Percentiles rank a stretch among this genome's conserved stretches.
Evolutionary conservation across 2,329 filamentous ascomycete species (phyloP).

Genomic region (Tolypocladium endophyticum): DNA sequence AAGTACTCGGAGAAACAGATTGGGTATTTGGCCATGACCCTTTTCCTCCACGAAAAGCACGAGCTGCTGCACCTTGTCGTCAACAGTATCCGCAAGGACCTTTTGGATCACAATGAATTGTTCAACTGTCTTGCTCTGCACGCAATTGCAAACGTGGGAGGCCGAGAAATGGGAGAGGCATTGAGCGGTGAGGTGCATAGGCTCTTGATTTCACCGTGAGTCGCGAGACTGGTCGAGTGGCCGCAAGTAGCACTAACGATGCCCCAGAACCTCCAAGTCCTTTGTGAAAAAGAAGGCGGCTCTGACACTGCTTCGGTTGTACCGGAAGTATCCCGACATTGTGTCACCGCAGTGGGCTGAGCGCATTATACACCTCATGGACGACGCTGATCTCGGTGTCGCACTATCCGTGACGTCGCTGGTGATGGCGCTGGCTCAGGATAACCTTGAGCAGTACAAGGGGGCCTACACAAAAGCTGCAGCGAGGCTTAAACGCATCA

Average conservation of each 20-base stretch:
- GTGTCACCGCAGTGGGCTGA: constrained; percentile 96
- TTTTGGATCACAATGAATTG: constrained; percentile 89
- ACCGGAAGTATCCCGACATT: constrained; percentile 88
- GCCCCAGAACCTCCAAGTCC: constrained; percentile 60
- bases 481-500: constrained; percentile 74
- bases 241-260: constrained; percentile 3
- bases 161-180: constrained; percentile 94
- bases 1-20: constrained; percentile 99
- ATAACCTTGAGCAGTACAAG: constrained; percentile 88
- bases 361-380: constrained; percentile 97
- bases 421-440: constrained; percentile 88
- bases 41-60: constrained; percentile 95
- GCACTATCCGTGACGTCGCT: constrained; percentile 91
- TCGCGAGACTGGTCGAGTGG: constrained; percentile 9
- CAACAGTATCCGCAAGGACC: constrained; percentile 95
- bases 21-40: constrained; percentile 91
- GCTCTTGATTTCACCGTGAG: constrained; percentile 86
- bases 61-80: constrained; percentile 93
- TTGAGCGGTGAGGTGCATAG: constrained; percentile 86
- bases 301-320: constrained; percentile 81
- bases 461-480: constrained; percentile 92
- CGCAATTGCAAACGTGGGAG: constrained; percentile 94
- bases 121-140: constrained; percentile 96
- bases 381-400: constrained; percentile 88
- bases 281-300: constrained; percentile 99